Base-by-base conservation (phyloP, 257 asterid species). In the Galeopsis tetrahit region DNA sequence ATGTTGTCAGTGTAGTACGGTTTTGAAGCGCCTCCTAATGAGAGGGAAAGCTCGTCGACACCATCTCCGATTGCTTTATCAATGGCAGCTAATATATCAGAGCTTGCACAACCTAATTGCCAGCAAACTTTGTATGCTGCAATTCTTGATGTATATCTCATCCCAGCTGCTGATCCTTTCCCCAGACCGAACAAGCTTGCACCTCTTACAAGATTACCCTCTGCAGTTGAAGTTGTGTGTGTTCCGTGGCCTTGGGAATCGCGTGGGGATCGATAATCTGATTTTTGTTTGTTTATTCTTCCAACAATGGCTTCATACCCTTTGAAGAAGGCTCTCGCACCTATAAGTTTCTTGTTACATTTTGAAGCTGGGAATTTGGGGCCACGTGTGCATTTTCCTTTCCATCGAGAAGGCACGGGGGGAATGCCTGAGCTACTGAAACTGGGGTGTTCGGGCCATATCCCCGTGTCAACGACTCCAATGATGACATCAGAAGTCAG, bases 191-290 rank as follows among this genome's bases (percentile, higher is more conserved):
- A 66, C 28, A 89, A 63, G 75, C 72, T 81, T 3, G 96, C 95
- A 9, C 79, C 83, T 43, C 64, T 71, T 2, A 87, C 87, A 42
- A 71, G 52, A 68, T 79, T 79, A 1, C 97, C 97, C 0, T 89
- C 96, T 36, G 84, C 89, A 3, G 91, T 91, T 8, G 91, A 82
- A 14, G 96, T 84, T 4, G 97, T 91, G 36, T 89, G 96, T 0
- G 94, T 87, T 15, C 94, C 97, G 13, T 91, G 97, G 10, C 97
- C 97, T 39, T 85, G 69, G 6, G 90, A 78, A 63, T 91, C 97
- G 0, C 94, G 88, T 0, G 97, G 84, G 1, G 96, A 90, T 56
- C 81, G 77, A 43, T 80, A 86, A 31, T 88, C 96, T 11, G 32
- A 69, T 3, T 85, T 86, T 58, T n/a, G n/a, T n/a, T 82, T 88